These are phyloP conservation scores for Huntiella bhutanensis DNA, from an alignment of 2,329 filamentous ascomycete species.

Conservation along the genomic window DNA sequence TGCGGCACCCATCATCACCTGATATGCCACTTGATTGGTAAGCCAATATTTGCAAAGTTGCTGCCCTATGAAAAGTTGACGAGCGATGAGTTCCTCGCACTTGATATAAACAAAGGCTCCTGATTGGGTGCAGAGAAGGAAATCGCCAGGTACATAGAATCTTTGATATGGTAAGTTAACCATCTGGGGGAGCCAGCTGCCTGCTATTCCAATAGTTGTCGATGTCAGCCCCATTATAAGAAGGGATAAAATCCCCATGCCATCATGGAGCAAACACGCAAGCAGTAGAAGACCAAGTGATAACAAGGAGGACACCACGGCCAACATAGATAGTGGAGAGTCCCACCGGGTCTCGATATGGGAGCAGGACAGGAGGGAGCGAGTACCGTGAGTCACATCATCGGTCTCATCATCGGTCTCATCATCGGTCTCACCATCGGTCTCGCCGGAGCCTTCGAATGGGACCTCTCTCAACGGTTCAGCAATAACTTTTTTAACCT, in stretches of 20 bases:
- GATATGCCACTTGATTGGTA: slow-evolving; percentile 24
- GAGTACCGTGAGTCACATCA: no score
- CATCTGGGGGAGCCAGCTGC: slow-evolving; percentile 34
- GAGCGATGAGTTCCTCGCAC: slow-evolving; percentile 39
- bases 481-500: no score
- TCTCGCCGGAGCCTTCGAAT: no score
- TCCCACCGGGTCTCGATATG: no score
- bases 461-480: no score
- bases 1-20: slow-evolving; percentile 34
- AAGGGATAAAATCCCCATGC: slow-evolving; percentile 24
- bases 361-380: no score
- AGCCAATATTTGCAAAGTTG: slow-evolving; percentile 40
- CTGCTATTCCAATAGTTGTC: slow-evolving; percentile 36
- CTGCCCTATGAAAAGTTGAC: slow-evolving; percentile 42
- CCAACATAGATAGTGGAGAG: no score
- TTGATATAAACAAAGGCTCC: slow-evolving; percentile 39
- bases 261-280: slow-evolving; percentile 15
- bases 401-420: no score
- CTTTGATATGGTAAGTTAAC: slow-evolving; percentile 30
- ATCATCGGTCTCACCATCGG: no score
- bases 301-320: no score
- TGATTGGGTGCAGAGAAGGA: slow-evolving; percentile 40
- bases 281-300: no score
- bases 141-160: slow-evolving; percentile 35
- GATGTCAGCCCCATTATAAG: slow-evolving; percentile 32